Conservation (phyloP, 2,329 filamentous ascomycete genomes). For the Fusarium liriodendri region DNA sequence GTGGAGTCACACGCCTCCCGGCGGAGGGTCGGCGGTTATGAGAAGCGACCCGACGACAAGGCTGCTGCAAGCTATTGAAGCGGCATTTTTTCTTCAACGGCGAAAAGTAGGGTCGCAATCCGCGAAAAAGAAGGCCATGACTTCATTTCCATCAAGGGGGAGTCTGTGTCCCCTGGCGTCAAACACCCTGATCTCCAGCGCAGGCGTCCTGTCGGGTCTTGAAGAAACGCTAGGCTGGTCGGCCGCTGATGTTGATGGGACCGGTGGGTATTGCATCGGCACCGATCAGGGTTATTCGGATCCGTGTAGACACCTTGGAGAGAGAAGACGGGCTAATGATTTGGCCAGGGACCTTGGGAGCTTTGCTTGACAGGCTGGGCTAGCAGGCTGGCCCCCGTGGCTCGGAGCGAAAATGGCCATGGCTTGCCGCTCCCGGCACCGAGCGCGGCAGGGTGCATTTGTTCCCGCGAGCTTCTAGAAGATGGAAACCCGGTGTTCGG, state of each 20-base stretch:
- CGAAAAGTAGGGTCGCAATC: conserved; percentile 6
- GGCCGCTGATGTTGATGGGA: conserved; percentile 2
- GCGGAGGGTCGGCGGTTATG: conserved; percentile 30
- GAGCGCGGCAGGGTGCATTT: conserved; percentile 23
- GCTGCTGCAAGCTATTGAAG: not conserved
- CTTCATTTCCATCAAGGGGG: conserved; percentile 8
- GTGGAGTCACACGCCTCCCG: conserved; percentile 26
- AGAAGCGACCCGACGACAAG: conserved; percentile 18
- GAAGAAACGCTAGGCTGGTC: not conserved
- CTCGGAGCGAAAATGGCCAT: conserved; percentile 3
- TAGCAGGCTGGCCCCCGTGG: not conserved
- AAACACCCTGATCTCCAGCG: not conserved
- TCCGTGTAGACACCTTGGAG: conserved; percentile 14
- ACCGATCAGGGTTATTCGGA: conserved; percentile 32
- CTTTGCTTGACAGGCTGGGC: not conserved
- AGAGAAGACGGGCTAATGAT: not conserved
- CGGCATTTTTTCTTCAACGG: conserved; percentile 2
- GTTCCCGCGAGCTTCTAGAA: conserved; percentile 41
- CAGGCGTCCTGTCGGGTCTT: not conserved
- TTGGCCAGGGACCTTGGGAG: conserved; percentile 5
- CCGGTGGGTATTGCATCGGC: conserved; percentile 24
- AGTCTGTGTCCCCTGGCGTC: not conserved
- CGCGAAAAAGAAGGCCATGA: conserved; percentile 10
- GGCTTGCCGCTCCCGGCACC: conserved; percentile 30
- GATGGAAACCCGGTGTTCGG: conserved; percentile 28